Base-by-base conservation (phyloP, 495 filamentous ascomycete genomes). In the Trichocladium uniseriatum region DNA sequence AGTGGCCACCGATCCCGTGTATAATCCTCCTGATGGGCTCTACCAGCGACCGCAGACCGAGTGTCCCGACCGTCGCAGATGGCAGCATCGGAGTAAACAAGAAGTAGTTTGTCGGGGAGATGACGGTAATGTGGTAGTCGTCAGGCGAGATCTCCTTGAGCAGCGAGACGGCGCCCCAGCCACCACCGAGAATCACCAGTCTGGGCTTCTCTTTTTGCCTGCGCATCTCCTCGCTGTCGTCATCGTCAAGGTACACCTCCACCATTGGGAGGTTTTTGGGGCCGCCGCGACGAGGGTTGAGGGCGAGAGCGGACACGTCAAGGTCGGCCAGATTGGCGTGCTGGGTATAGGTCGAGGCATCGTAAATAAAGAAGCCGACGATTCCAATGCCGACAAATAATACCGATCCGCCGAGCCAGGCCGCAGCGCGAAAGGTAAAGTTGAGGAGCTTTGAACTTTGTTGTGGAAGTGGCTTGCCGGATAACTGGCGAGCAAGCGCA, bases 61-160 rank as follows among this genome's bases (percentile, higher is more conserved):
- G 67, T 0, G 94, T 99, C 0, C 94, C 94, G 21, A 99, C 94
- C 0, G 94, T 99, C 7, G 91, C 94, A 18, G 86, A 91, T 2
- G 94, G 94, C 18, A 99, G 73, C 87, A 99, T 95, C 3, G 94
- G 94, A 2, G 94, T 97, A 65, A 97, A 99, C 32, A 97, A 66
- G 69, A 99, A 99, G 69, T 97, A 94, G 56, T 97, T 97, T 24
- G 82, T 83, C 1, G 94, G 90, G 1, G 87, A 92, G 37, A 99
- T 82, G 31, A 97, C 87, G 11, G 89, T 95, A 56, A 97, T 80
- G 64, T 97, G 89, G 60, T 95, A 98, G 54, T 94, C 82, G 5
- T 86, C 87, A 2, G 89, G 84, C 39, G 90, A 83, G 48, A 99
- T 70, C 46, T 84, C 84, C 69, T 99, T 99, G 15, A 99, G 67